Evolutionary conservation across 2,329 filamentous ascomycete species (phyloP).

Genomic region (Diaporthe citriasiana): DNA sequence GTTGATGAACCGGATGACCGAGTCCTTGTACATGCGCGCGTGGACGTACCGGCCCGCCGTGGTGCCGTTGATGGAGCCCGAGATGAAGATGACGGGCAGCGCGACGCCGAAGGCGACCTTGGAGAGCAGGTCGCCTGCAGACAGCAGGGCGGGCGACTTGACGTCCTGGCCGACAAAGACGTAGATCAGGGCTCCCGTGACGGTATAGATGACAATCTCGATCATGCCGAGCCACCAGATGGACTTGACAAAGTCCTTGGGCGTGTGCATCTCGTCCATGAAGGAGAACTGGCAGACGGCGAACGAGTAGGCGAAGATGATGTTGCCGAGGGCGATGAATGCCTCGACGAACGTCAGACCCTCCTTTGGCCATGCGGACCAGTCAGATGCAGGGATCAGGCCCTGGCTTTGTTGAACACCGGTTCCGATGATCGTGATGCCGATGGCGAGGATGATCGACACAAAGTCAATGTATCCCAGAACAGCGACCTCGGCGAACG

Average conservation of each 20-base stretch:
- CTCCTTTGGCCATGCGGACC: constrained; percentile 62
- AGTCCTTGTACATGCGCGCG: constrained; percentile 59
- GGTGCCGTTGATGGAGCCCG: constrained; percentile 76
- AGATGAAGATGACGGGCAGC: constrained; percentile 80
- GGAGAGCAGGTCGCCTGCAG: constrained; percentile 69
- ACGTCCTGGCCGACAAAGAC: constrained; percentile 76
- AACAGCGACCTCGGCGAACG: constrained; percentile 63
- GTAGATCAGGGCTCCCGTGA: constrained; percentile 78
- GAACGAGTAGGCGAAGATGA: constrained; percentile 78
- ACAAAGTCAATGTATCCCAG: constrained; percentile 69
- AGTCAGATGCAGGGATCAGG: constrained; percentile 49
- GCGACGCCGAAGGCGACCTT: constrained; percentile 80
- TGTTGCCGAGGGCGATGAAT: constrained; percentile 76
- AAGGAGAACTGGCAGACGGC: constrained; percentile 66
- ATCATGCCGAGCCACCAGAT: constrained; percentile 73
- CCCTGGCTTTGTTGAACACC: constrained; percentile 59
- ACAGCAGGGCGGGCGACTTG: constrained; percentile 76
- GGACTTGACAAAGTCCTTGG: constrained; percentile 63
- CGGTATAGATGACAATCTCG: constrained; percentile 75
- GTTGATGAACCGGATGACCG: constrained; percentile 62
- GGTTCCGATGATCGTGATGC: constrained; percentile 76
- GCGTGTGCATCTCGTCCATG: constrained; percentile 68
- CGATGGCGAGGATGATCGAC: constrained; percentile 74
- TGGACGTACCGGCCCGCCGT: constrained; percentile 62
- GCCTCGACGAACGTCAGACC: constrained; percentile 65